Percentiles rank a stretch among this genome's conserved stretches.
phyloP scores from a whole-genome alignment of 2,329 filamentous ascomycete genomes.

The Coccinonectria pachysandricola region DNA sequence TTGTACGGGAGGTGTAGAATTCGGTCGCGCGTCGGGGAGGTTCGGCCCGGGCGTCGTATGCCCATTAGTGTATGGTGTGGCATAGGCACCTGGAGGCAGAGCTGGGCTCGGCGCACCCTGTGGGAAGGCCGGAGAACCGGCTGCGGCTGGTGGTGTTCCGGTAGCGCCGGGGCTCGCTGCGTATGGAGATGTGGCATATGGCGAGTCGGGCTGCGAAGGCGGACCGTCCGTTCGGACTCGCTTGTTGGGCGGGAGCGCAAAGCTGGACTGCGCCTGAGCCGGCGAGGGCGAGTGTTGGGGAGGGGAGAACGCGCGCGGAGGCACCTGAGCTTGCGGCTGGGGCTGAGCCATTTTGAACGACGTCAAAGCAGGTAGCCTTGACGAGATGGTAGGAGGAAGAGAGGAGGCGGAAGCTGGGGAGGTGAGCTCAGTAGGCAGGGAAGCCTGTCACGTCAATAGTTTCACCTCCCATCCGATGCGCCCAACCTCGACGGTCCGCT shows the following conservation, averaged over 20 bases:
- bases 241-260: conserved; percentile 58
- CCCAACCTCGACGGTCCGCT: conserved; percentile 11
- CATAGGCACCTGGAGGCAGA: conserved; percentile 21
- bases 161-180: conserved; percentile 34
- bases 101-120: conserved; percentile 26
- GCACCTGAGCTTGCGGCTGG: conserved; percentile 33
- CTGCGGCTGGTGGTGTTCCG: conserved; percentile 29
- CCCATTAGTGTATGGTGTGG: conserved; percentile 29
- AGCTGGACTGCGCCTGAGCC: conserved; percentile 42
- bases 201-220: conserved; percentile 55
- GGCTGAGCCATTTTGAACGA: conserved; percentile 45
- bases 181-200: conserved; percentile 45
- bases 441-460: conserved; percentile 37
- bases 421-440: conserved; percentile 34
- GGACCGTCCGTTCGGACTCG: conserved; percentile 50
- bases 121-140: conserved; percentile 27
- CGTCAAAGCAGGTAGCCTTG: conserved; percentile 4
- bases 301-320: conserved; percentile 50
- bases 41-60: conserved; percentile 26
- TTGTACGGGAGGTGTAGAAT: conserved; percentile 22
- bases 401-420: conserved; percentile 7
- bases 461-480: conserved; percentile 37
- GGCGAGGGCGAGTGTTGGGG: conserved; percentile 53
- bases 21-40: conserved; percentile 25
- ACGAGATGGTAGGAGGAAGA: conserved; percentile 4